Evolutionary conservation across 1,284 basidiomycete genomes (phyloP), one percentile per base, ranked within the genome.

Genomic region (Phylloporus sp.): DNA sequence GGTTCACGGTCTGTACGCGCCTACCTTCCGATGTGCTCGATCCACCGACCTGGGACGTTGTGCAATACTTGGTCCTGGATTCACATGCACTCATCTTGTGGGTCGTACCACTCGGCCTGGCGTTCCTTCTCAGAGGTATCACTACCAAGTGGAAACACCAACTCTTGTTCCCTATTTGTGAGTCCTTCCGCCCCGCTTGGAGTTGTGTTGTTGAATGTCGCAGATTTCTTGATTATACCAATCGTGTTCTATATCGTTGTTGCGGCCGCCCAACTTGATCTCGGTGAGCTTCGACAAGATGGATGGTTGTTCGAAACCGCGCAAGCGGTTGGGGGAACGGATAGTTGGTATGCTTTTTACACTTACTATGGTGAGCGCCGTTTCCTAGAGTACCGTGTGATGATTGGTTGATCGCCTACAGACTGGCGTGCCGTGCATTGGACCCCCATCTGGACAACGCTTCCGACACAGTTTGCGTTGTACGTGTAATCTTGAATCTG

Each of bases 281-380:
- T 98, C 23, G 80, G 78, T 3, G 79, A 79, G 20, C 82, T 99
- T 25, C 85, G 96, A 32, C 75, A 82, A 15, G 80, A 82, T 0
- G 94, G 96, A 0, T 99, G 96, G 96, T 80, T 99, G n/a, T 98
- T 99, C 75, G 91, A 97, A 78, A 87, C 95, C 19, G 81, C 78
- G 32, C 69, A 67, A 47, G 67, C 68, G 52, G 59, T 47, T 62
- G 89, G 88, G 17, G 80, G 80, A 8, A 79, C 84, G 25, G 89
- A 92, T 70, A 86, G 86, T 23, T 97, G 94, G 94, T 97, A 92
- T 80, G 86, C 88, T 63, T 96, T 94, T 78, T 95, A 95, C 77
- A 86, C 88, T 0, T 89, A 91, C 70, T 92, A 88, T 70, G 88
- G 94, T 95, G 66, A 39, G 89, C 80, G 43, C 63, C 14, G 0